phyloP scores from a whole-genome alignment of 2,329 filamentous ascomycete genomes.

The Paraphoma sp. region DNA sequence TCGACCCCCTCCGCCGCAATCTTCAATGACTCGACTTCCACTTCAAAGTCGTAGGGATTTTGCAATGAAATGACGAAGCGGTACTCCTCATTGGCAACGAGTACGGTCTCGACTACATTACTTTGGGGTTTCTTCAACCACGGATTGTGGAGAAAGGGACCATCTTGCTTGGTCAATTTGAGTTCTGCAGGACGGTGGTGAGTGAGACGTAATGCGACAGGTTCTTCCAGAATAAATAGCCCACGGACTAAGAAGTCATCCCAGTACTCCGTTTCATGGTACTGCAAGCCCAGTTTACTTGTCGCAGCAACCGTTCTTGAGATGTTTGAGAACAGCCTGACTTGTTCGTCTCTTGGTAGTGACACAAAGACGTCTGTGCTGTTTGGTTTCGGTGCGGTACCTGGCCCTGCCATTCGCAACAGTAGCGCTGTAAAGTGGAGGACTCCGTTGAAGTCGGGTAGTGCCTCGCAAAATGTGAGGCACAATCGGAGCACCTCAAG shows the following conservation, averaged over 20 bases:
- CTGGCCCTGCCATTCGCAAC: constrained; percentile 80
- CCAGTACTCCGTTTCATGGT: constrained; percentile 88
- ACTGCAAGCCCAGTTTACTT: constrained; percentile 72
- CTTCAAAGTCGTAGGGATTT: constrained; percentile 91
- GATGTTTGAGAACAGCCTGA: constrained; percentile 83
- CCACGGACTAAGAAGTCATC: constrained; percentile 91
- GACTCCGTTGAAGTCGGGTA: constrained; percentile 92
- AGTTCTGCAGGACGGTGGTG: constrained; percentile 44
- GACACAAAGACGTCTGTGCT: constrained; percentile 73
- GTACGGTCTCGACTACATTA: constrained; percentile 65
- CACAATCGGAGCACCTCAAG: constrained; percentile 87
- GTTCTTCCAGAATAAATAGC: constrained; percentile 67
- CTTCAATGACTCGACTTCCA: constrained; percentile 83
- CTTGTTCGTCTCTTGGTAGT: constrained; percentile 82
- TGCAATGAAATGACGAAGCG: constrained; percentile 85
- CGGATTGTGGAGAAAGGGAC: constrained; percentile 95
- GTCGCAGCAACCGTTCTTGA: constrained; percentile 82
- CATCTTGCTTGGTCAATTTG: constrained; percentile 52
- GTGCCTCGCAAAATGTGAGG: constrained; percentile 89
- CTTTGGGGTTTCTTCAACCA: constrained; percentile 74
- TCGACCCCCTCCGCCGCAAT: constrained; percentile 76
- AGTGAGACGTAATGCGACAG: constrained; percentile 33
- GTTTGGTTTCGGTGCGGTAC: constrained; percentile 73
- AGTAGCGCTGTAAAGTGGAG: constrained; percentile 85
- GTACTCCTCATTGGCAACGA: constrained; percentile 80